Conservation (phyloP, 2,329 filamentous ascomycete genomes). For the Aspergillus versicolor region DNA sequence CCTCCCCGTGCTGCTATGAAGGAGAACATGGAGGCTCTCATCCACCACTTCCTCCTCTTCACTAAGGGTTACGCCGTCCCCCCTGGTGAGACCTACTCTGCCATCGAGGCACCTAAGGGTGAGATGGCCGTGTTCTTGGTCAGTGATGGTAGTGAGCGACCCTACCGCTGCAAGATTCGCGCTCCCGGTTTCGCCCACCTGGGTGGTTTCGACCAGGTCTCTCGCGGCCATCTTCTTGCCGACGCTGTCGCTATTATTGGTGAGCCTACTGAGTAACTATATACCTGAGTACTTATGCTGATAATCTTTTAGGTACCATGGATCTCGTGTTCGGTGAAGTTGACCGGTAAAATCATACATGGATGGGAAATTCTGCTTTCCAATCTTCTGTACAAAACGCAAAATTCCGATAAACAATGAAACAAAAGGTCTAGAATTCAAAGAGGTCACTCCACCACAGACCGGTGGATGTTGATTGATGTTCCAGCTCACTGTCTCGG, state of each 20-base stretch:
- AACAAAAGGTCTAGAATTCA: constrained; percentile 6
- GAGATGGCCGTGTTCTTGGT: constrained; percentile 99
- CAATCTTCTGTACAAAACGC: constrained; percentile 20
- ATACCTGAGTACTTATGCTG: neutral
- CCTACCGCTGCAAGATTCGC: constrained; percentile 96
- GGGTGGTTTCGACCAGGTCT: constrained; percentile 89
- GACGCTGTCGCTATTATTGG: constrained; percentile 95
- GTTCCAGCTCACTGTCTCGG: neutral
- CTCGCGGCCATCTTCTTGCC: constrained; percentile 87
- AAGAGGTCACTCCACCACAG: neutral
- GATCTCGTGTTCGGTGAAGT: constrained; percentile 82
- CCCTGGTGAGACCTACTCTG: constrained; percentile 95
- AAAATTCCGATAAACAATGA: constrained; percentile 4
- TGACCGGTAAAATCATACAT: constrained; percentile 45
- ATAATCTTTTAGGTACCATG: constrained; percentile 59
- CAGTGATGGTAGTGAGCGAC: constrained; percentile 91
- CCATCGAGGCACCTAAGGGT: constrained; percentile 98
- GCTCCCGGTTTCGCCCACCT: constrained; percentile 96
- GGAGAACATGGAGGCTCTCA: constrained; percentile 99
- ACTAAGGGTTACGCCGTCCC: constrained; percentile 98
- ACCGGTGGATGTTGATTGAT: neutral
- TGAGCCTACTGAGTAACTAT: constrained; percentile 27
- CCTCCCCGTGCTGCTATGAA: constrained; percentile 98
- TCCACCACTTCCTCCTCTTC: constrained; percentile 98
- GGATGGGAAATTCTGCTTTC: constrained; percentile 8